Evolutionary conservation across 257 asterid genomes (phyloP), one percentile per base, ranked within the genome.

Genomic region (Jacaranda copaia): DNA sequence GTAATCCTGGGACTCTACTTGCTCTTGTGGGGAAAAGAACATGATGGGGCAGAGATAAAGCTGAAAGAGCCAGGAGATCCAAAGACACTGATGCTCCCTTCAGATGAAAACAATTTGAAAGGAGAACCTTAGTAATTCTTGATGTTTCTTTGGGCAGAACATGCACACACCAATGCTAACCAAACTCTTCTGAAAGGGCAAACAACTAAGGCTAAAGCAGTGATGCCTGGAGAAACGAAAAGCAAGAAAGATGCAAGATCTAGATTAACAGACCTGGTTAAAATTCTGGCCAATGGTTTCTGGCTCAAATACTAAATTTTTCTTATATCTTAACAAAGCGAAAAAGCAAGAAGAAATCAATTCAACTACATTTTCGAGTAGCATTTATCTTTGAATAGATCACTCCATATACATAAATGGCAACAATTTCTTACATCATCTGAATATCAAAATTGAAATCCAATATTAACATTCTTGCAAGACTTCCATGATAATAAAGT

Each of bases 11-110:
- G 98, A 43, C 89, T 92, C 52, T 91, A 90, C 73, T 63, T 89
- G 85, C 92, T 89, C 12, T 56, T 92, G 46, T 92, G 93, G 98
- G 97, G 98, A 60, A 92, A 89, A 81, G 92, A 89, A 82, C 75
- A 69, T 35, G 96, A 87, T 60, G 82, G 70, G 13, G 39, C 81
- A 79, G 75, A 70, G 53, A 74, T 18, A 75, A 85, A 64, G 66
- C 62, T 43, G 80, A 77, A 77, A 71, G 89, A 81, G 74, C 32
- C 46, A 11, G 82, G 85, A 42, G 89, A 85, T 9, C 77, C 70
- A 18, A 84, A 74, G 81, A 67, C 64, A 40, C 73, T 6, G 35
- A 58, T 18, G 56, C 51, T 75, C 68, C 20, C 82, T 42, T 35
- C 87, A 43, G 86, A 80, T 20, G 78, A 63, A 65, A 78, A 56